A percentile compares a stretch with the other conserved stretches of the same genome.
These are phyloP conservation scores for Thielaviopsis ethacetica DNA, from an alignment of 2,329 filamentous ascomycete species.

Conservation along the genomic window DNA sequence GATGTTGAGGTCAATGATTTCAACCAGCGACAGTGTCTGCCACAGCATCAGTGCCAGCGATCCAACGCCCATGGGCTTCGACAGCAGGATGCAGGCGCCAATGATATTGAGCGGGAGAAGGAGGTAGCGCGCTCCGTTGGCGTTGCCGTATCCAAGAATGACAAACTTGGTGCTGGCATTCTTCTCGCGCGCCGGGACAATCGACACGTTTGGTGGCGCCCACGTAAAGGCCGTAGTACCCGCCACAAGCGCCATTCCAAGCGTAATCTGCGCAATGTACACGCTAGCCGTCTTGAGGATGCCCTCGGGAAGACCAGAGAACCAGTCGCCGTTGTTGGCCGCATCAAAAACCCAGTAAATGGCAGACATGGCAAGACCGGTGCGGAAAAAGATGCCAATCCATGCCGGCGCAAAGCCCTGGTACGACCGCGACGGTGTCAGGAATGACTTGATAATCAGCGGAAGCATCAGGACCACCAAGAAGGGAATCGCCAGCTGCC, in stretches of 20 bases:
- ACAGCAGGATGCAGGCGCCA: constrained; percentile 59
- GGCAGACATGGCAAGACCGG: constrained; percentile 58
- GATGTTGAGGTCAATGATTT: constrained; percentile 44
- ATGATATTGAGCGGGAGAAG: constrained; percentile 67
- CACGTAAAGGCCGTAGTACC: constrained; percentile 75
- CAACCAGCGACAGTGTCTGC: constrained; percentile 69
- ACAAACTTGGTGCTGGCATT: constrained; percentile 43
- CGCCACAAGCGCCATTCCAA: constrained; percentile 66
- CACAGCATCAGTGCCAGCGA: constrained; percentile 68
- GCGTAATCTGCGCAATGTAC: constrained; percentile 61
- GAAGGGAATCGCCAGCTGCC: constrained; percentile 74
- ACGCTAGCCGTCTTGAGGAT: constrained; percentile 59
- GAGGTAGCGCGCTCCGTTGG: constrained; percentile 82
- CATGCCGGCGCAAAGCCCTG: constrained; percentile 72
- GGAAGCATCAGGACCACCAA: constrained; percentile 57
- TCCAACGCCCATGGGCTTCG: constrained; percentile 88
- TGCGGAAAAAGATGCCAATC: constrained; percentile 66
- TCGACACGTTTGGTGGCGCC: constrained; percentile 68
- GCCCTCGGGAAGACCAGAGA: constrained; percentile 39
- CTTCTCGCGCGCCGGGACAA: constrained; percentile 36
- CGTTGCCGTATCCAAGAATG: constrained; percentile 81
- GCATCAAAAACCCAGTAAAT: constrained; percentile 81
- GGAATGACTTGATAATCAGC: constrained; percentile 62
- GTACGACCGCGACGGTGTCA: constrained; percentile 68
- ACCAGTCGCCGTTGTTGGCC: constrained; percentile 73